Base-by-base conservation (phyloP, 108 stramenopile genomes). In the Cyclostephanos invisitatus region DNA sequence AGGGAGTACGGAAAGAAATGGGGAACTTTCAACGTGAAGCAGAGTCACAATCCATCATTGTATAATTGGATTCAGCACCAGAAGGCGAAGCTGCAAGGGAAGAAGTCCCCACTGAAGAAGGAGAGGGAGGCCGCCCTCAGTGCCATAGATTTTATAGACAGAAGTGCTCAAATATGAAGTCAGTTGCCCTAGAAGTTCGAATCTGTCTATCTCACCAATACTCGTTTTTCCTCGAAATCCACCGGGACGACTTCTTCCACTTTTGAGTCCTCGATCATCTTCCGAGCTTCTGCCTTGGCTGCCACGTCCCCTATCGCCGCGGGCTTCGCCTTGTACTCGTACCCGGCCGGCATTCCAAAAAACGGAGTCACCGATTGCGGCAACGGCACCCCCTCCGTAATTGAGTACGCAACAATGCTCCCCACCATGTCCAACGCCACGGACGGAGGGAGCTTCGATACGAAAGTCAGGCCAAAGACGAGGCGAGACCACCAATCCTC, bases 401-500 rank as follows among this genome's bases (percentile, higher is more conserved):
- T 62, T 5, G 82, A 78, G 63, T 93, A 93, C 0, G 68, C 62
- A 18, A 86, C 64, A 57, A 93, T 93, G 49, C 75, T 80, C 5
- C 58, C 28, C 48, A 84, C 42, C 89, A 92, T 89, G 53, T 89
- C 90, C 54, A 85, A 63, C 12, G 90, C 91, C 21, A 93, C 89
- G 6, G 72, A 62, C 11, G 67, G 67, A 5, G 96, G 93, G 11
- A 97, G 68, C 62, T 86, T 87, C 10, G 85, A 73, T 12, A 96
- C 83, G 76, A 98, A 95, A 22, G 74, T 80, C 25, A 98, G 18
- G 10, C 97, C 98, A 81, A 92, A 98, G 83, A 74, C 72, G 56
- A 98, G 68, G 40, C 98, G 82, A 15, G 81, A 75, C 28, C 53
- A 66, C 96, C 98, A 97, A 29, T 83, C 77, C 67, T 97, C 95